Evolutionary conservation across 129 eudicot genomes (phyloP).

Genomic region (Solidago caesia): DNA sequence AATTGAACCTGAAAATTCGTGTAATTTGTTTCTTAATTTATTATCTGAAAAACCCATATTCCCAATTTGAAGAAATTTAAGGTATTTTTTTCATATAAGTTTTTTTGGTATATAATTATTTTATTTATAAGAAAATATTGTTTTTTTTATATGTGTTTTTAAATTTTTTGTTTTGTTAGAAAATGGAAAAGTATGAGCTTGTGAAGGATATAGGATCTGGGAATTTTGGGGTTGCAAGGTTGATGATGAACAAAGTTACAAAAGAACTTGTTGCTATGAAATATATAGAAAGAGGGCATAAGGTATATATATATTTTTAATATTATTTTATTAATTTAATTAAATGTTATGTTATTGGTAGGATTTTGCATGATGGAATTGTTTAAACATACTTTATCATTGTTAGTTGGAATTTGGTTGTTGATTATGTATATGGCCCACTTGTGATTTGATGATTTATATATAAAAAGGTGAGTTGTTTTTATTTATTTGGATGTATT

Average conservation of each 20-base stretch:
- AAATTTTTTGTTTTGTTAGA: slow-evolving; percentile 2
- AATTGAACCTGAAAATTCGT: slow-evolving; percentile 23
- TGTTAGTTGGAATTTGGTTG: slow-evolving; percentile 12
- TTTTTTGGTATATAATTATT: not conserved
- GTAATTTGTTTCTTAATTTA: slow-evolving; percentile 5
- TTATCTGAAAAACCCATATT: slow-evolving; percentile 2
- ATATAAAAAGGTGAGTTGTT: slow-evolving; percentile 3
- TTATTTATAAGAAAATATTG: slow-evolving; percentile 14
- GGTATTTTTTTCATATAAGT: slow-evolving; percentile 19
- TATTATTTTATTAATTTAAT: slow-evolving; percentile 11
- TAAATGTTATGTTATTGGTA: slow-evolving; percentile 15
- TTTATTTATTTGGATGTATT: slow-evolving; percentile 13
- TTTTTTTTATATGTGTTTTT: not conserved
- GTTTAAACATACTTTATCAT: slow-evolving; percentile 6
- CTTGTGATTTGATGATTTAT: slow-evolving; percentile 10
- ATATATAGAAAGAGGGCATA: slow-evolving; percentile 93
- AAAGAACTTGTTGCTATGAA: slow-evolving; percentile 96
- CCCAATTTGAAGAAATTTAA: slow-evolving; percentile 14
- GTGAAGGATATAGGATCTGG: slow-evolving; percentile 98
- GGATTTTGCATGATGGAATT: slow-evolving; percentile 24
- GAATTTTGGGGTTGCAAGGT: slow-evolving; percentile 91
- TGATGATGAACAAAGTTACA: slow-evolving; percentile 90
- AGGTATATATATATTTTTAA: slow-evolving; percentile 42
- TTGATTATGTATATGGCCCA: slow-evolving; percentile 11
- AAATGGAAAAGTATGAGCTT: slow-evolving; percentile 89